Conservation (phyloP, 1,284 basidiomycete genomes). For the Marasmius fiardii region DNA sequence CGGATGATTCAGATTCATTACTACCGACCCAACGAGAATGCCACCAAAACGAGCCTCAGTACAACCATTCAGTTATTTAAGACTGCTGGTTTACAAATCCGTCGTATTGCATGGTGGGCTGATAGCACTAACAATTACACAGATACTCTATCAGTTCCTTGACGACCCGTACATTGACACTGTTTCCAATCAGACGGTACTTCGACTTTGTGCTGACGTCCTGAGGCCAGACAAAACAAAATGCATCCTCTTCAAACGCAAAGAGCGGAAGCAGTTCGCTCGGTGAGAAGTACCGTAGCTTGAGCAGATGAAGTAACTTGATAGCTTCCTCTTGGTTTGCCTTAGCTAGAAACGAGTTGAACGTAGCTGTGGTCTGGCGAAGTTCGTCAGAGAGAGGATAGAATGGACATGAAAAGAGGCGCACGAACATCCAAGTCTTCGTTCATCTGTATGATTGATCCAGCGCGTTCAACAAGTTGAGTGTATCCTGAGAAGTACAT, state of each 20-base stretch:
- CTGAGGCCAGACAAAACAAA: constrained; percentile 56
- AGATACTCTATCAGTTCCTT: constrained; percentile 53
- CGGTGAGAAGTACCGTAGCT: constrained; percentile 71
- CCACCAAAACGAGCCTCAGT: no score
- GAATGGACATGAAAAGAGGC: neutral
- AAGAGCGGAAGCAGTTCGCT: constrained; percentile 67
- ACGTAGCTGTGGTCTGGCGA: constrained; percentile 56
- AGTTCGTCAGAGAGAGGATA: constrained; percentile 3
- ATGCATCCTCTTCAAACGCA: constrained; percentile 36
- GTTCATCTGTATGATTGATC: constrained; percentile 72
- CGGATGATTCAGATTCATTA: no score
- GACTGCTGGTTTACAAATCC: no score
- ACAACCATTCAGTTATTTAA: no score
- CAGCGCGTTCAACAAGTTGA: constrained; percentile 67
- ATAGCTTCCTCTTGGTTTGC: constrained; percentile 39
- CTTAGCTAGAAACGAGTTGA: constrained; percentile 54
- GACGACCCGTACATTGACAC: constrained; percentile 72
- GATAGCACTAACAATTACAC: neutral
- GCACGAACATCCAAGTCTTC: constrained; percentile 57
- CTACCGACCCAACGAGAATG: no score
- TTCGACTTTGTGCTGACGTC: constrained; percentile 58
- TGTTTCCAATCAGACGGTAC: constrained; percentile 76
- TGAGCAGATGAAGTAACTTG: constrained; percentile 51
- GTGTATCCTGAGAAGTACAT: constrained; percentile 55
- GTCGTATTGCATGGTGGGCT: no score